Percentiles rank a stretch among this genome's conserved stretches.
These are phyloP conservation scores for Salix dunnii DNA, from an alignment of 345 rosid species.

Conservation along the genomic window DNA sequence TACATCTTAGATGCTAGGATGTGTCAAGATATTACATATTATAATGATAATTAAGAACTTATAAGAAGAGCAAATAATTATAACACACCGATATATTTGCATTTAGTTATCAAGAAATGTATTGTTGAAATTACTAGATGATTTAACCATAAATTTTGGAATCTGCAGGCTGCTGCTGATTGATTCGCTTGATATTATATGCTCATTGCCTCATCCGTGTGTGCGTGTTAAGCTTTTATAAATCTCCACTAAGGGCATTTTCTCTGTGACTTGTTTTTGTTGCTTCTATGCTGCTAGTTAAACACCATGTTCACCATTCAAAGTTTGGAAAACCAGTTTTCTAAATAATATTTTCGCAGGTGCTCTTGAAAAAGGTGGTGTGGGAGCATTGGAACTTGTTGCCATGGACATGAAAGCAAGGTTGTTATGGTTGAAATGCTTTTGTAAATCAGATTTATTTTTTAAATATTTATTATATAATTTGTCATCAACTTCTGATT, in stretches of 20 bases:
- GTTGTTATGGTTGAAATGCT: slow-evolving; percentile 37
- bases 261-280: background rate
- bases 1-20: no score
- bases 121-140: no score
- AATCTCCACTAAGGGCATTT: slow-evolving; percentile 1
- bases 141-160: no score
- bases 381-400: slow-evolving; percentile 96
- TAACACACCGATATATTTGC: no score
- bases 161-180: no score
- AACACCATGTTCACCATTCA: background rate
- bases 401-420: slow-evolving; percentile 99
- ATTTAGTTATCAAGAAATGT: no score
- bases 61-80: no score
- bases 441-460: slow-evolving; percentile 2
- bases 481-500: slow-evolving; percentile 20
- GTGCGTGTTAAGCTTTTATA: background rate
- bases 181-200: background rate
- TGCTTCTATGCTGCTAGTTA: background rate
- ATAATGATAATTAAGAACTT: no score
- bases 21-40: no score
- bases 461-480: slow-evolving; percentile 7
- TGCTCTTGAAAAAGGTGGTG: slow-evolving; percentile 96
- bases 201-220: background rate
- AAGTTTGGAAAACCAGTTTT: slow-evolving; percentile 6
- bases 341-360: slow-evolving; percentile 39